Evolutionary conservation across 495 filamentous ascomycete genomes (phyloP).

Genomic region (Annulohypoxylon moriforme): DNA sequence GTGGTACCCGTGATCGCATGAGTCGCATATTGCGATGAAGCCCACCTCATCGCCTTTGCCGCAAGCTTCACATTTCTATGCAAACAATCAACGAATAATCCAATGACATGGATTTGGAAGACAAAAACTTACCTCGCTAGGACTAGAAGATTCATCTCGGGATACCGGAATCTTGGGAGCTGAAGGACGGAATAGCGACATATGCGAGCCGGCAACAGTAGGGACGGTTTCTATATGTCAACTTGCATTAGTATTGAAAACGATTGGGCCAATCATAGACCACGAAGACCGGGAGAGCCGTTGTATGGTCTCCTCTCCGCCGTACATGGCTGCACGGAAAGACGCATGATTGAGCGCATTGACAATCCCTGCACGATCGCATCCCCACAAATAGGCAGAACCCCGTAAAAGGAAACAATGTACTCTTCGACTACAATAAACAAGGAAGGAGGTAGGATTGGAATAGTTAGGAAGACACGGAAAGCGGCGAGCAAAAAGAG

Average conservation of each 20-base stretch:
- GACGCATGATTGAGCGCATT: constrained; percentile 29
- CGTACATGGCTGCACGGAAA: constrained; percentile 21
- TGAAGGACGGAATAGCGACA: constrained; percentile 89
- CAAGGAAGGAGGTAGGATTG: background rate
- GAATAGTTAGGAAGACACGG: background rate
- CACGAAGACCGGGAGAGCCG: background rate
- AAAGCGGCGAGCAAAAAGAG: background rate
- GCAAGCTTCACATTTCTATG: constrained; percentile 86
- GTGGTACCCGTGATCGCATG: constrained; percentile 92
- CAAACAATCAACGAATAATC: constrained; percentile 36
- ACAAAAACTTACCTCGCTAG: constrained; percentile 74
- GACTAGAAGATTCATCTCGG: constrained; percentile 72
- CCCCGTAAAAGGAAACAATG: constrained; percentile 4
- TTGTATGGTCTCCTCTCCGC: constrained; percentile 18
- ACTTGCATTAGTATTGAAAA: constrained; percentile 51
- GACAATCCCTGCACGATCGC: constrained; percentile 20
- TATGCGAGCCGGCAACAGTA: constrained; percentile 94
- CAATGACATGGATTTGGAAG: background rate
- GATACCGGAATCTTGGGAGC: constrained; percentile 70
- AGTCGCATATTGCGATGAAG: constrained; percentile 86
- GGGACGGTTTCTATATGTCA: constrained; percentile 77
- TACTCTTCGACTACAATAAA: background rate
- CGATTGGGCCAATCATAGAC: constrained; percentile 41
- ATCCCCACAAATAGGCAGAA: constrained; percentile 16
- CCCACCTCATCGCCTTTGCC: constrained; percentile 75